A percentile compares a stretch with the other conserved stretches of the same genome.
Conservation (phyloP, 2,329 filamentous ascomycete genomes). For the Aurifilum marmelostoma region DNA sequence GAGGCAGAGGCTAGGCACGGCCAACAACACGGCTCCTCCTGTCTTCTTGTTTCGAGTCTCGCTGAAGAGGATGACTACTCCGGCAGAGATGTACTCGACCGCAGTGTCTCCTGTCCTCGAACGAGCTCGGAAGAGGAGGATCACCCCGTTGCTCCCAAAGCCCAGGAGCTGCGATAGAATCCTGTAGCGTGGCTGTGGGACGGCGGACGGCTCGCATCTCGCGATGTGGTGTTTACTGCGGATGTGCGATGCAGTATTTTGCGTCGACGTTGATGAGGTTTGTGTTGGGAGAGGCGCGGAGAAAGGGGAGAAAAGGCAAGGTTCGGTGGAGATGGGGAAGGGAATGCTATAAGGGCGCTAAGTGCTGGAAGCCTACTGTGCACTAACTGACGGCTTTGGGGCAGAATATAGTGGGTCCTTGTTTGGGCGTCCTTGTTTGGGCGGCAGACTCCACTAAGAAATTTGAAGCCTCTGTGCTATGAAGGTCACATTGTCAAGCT, state of each 20-base stretch:
- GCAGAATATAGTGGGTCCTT: not conserved
- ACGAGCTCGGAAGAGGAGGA: not conserved
- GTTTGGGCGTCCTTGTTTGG: not conserved
- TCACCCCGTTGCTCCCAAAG: constrained; percentile 2
- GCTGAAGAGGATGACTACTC: not conserved
- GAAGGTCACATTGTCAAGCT: not conserved
- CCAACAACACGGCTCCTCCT: not conserved
- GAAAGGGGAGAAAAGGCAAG: not conserved
- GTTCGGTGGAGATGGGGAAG: not conserved
- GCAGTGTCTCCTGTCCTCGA: not conserved
- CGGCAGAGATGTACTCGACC: not conserved
- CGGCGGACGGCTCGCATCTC: not conserved
- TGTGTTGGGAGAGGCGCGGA: not conserved
- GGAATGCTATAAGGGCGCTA: not conserved
- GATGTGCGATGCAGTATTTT: not conserved
- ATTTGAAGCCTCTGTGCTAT: not conserved
- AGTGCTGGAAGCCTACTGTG: not conserved
- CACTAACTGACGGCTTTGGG: not conserved
- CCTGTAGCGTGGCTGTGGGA: not conserved
- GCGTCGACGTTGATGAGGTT: not conserved
- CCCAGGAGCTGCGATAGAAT: not conserved
- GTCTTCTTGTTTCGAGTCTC: not conserved
- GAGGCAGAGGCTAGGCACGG: not conserved
- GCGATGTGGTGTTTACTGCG: not conserved
- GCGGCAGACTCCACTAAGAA: not conserved